Base-by-base conservation (phyloP, 169 alveolate species). In the Plasmodium yoelii region DNA sequence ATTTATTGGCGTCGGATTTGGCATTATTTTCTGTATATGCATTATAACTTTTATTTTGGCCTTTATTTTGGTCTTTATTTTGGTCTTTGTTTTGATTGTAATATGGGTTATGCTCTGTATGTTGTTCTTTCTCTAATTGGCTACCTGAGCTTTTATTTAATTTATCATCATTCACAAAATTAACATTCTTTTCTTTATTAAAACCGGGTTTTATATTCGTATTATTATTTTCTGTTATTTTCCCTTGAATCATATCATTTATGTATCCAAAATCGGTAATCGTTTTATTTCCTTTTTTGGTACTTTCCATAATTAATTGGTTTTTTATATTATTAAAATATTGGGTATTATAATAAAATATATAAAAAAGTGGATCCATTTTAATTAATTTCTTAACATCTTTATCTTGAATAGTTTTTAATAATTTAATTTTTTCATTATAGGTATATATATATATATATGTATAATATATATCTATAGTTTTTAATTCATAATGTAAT, bases 311-410 rank as follows among this genome's bases (percentile, higher is more conserved):
- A 10, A 67, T 13, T 13, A 82, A 15, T n/a, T 18, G 39, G 5
- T 46, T 65, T 39, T 53, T 82, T 18, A 53, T 28, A 44, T 82
- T 71, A 53, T 82, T 82, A 24, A 82, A 82, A 55, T 67, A 67
- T 56, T 60, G 42, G 22, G 68, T 56, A 55, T 82, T 82, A 8
- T 18, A 26, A 24, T 34, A 65, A 28, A 65, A 82, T n/a, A 82
- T 28, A 68, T 67, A 82, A 82, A 82, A 82, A 7, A 82, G 49
- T n/a, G 84, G 84, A 67, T 82, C 90, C 59, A 82, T 68, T n/a
- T 82, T 56, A 9, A 82, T 53, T 47, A 82, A 19, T 5, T 57
- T 22, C n/a, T 60, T 55, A 5, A 82, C 49, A 5, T 65, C 84
- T 44, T 60, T 65, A 56, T 82, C 90, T 4, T 67, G 71, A 10